A percentile compares a stretch with the other conserved stretches of the same genome.
These are phyloP conservation scores for Astrothelium macrocarpum DNA, from an alignment of 495 filamentous ascomycete genomes.

Conservation along the genomic window DNA sequence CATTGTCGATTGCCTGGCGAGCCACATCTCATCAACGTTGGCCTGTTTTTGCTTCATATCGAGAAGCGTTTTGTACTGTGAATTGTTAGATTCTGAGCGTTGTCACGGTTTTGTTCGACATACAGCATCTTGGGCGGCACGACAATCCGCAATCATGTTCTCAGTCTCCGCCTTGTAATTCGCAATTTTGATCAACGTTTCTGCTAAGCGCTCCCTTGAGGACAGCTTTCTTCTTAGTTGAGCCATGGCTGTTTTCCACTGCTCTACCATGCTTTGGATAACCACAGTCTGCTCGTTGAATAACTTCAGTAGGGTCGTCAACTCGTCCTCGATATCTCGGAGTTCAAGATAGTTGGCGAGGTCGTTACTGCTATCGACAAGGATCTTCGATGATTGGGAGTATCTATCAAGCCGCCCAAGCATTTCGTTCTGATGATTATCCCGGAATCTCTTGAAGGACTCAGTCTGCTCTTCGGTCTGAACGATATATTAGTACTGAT, in stretches of 20 bases:
- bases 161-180: neutral
- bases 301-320: neutral
- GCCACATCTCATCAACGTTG: conserved; percentile 5
- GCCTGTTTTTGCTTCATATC: conserved; percentile 4
- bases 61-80: conserved; percentile 2
- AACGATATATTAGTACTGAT: neutral
- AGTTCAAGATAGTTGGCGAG: conserved; percentile 4
- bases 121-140: neutral
- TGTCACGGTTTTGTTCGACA: neutral
- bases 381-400: neutral
- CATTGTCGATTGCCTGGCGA: conserved; percentile 1
- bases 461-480: conserved; percentile 3
- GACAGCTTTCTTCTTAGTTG: neutral
- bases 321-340: neutral
- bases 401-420: neutral
- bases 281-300: neutral
- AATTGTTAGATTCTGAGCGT: neutral
- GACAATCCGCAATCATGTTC: neutral
- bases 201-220: neutral
- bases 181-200: neutral
- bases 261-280: neutral
- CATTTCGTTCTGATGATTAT: neutral
- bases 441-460: neutral
- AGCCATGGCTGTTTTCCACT: neutral
- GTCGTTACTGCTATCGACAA: neutral